phyloP scores from a whole-genome alignment of 495 filamentous ascomycete genomes.

The Thozetella sp. region DNA sequence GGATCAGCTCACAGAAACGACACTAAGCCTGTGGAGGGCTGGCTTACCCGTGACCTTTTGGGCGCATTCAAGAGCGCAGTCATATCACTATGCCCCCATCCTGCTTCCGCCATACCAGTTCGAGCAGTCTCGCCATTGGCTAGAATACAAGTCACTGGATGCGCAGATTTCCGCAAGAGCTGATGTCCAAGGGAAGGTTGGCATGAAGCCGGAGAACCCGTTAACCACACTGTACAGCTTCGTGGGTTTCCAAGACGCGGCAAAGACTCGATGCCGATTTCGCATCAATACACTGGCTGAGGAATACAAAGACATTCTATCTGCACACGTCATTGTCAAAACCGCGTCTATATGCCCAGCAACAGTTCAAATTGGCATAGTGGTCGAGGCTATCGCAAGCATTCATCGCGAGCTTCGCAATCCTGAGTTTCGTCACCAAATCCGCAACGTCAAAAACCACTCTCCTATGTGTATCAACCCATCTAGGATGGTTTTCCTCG shows the following conservation, averaged over 20 bases:
- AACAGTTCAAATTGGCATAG: slow-evolving; percentile 47
- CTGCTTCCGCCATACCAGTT: slow-evolving; percentile 46
- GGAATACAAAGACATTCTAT: slow-evolving; percentile 36
- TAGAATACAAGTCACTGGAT: slow-evolving; percentile 20
- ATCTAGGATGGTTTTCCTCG: slow-evolving; percentile 13
- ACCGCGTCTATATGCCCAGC: slow-evolving; percentile 52
- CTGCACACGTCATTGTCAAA: slow-evolving; percentile 45
- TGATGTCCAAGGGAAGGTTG: too few relatives aligned
- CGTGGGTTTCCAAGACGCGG: slow-evolving; percentile 46
- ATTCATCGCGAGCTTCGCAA: slow-evolving; percentile 28
- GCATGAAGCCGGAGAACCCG: too few relatives aligned
- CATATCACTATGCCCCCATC: slow-evolving; percentile 22
- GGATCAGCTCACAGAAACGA: slow-evolving; percentile 38
- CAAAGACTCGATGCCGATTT: slow-evolving; percentile 36
- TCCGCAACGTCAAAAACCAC: slow-evolving; percentile 39
- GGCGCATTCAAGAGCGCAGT: slow-evolving; percentile 43
- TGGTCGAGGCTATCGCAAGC: slow-evolving; percentile 43
- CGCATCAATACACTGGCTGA: slow-evolving; percentile 46
- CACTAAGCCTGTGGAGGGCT: slow-evolving; percentile 46
- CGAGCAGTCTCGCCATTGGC: slow-evolving; percentile 32
- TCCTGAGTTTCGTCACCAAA: slow-evolving; percentile 17
- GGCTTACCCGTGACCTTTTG: slow-evolving; percentile 46
- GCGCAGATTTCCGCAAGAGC: background rate
- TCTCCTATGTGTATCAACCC: slow-evolving; percentile 41
- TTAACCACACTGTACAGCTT: slow-evolving; percentile 45